phyloP scores from a whole-genome alignment of 176 grass and related monocot species.

The Carex parvula region DNA sequence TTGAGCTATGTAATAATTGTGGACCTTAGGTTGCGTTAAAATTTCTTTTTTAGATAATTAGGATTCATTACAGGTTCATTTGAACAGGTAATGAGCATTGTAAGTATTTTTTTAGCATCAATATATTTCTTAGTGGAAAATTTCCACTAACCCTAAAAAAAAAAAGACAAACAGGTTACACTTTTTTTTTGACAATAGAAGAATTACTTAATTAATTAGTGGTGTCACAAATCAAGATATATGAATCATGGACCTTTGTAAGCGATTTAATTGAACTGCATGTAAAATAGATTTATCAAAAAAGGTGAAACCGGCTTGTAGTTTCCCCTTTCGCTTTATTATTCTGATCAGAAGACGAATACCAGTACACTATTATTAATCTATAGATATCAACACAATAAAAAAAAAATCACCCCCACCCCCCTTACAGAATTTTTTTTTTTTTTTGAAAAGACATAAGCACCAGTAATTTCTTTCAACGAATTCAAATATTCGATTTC shows the following conservation, averaged over 20 bases:
- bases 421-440: too few relatives aligned
- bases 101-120: too few relatives aligned
- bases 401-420: neutral
- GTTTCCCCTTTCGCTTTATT: slow-evolving; percentile 20
- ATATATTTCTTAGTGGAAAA: too few relatives aligned
- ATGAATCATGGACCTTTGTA: neutral
- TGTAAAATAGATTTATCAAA: slow-evolving; percentile 8
- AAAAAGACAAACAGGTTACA: too few relatives aligned
- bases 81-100: too few relatives aligned
- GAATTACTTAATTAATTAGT: neutral
- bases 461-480: neutral
- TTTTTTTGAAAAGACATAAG: neutral
- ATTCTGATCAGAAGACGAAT: neutral
- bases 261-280: neutral
- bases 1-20: too few relatives aligned
- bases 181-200: too few relatives aligned
- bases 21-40: too few relatives aligned
- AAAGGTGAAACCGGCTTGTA: slow-evolving; percentile 19
- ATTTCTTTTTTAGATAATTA: too few relatives aligned
- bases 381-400: slow-evolving; percentile 27
- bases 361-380: slow-evolving; percentile 23
- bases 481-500: neutral
- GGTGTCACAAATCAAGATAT: neutral
- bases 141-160: too few relatives aligned
- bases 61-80: too few relatives aligned